A percentile compares a stretch with the other conserved stretches of the same genome.
Conservation (phyloP, 2,329 filamentous ascomycete species). For the Colletotrichum tamarilloi region DNA sequence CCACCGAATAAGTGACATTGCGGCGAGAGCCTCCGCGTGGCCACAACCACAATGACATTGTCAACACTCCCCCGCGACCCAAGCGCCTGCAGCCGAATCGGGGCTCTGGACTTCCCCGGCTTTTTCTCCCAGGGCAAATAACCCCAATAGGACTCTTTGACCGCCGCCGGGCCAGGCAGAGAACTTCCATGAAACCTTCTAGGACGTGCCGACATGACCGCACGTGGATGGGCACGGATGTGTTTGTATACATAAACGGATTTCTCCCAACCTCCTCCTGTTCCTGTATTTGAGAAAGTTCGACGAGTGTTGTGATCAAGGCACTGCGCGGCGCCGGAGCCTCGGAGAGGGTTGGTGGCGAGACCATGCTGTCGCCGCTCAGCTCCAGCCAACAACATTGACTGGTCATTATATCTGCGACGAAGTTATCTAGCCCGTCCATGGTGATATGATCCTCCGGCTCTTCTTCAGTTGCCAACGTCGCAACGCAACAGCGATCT, state of each 20-base stretch:
- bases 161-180: not conserved
- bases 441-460: too few species aligned
- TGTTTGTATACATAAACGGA: not conserved
- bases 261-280: not conserved
- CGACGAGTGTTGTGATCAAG: not conserved
- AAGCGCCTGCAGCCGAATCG: not conserved
- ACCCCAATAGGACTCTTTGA: not conserved
- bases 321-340: not conserved
- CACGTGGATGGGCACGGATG: slow-evolving; percentile 11
- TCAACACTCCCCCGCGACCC: not conserved
- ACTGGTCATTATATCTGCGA: not conserved
- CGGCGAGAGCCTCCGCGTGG: not conserved
- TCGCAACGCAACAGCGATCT: too few species aligned
- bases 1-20: not conserved
- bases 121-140: not conserved
- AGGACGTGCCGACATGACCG: not conserved
- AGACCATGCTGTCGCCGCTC: not conserved
- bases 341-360: too few species aligned
- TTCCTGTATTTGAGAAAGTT: not conserved
- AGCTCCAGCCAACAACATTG: not conserved
- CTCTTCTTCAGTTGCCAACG: too few species aligned
- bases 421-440: not conserved
- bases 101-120: slow-evolving; percentile 8
- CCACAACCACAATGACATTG: not conserved
- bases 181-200: not conserved